Base-by-base conservation (phyloP, 164 flowering plant species). In the Brasenia schreberi region DNA sequence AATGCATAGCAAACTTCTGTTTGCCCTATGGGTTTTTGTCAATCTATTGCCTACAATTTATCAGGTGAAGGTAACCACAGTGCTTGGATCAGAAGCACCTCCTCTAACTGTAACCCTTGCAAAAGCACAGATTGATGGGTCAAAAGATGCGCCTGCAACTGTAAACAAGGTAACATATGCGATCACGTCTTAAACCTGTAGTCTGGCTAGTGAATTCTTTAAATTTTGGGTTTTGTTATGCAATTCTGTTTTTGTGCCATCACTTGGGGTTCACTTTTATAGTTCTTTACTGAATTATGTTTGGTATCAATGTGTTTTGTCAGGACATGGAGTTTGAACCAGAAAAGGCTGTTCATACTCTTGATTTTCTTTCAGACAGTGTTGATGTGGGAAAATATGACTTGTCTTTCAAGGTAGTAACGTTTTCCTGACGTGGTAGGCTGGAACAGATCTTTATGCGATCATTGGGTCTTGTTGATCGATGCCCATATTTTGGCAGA, bases 311-410 rank as follows among this genome's bases (percentile, higher is more conserved):
- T 49, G 12, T 49, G 9, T 61, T 61, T 19, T 7, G 73, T 42
- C 77, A 94, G 99, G 90, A 91, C 66, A 92, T 94, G 71, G 81
- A 81, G 67, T 84, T 76, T 78, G 87, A 94, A 65, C 56, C 79
- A 7, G 82, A 76, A 61, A 72, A 69, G 69, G 77, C 67, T 27
- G 68, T 76, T 18, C 81, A 94, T 83, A 64, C 73, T 70, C 75
- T 91, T 77, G 91, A 91, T 70, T 62, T 76, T 45, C 72, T 85
- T 70, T 81, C 92, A 16, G 45, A 77, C 64, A 73, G 70, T 73
- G 62, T 87, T 64, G 97, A 94, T 84, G 83, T 91, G 73, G 99
- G 99, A 68, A 79, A 68, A 44, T 88, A 94, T 67, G 70, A 70
- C 5, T 83, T 91, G 73, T 79, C 78, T 64, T 91, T 94, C 75